Percentiles rank a stretch among this genome's conserved stretches.
phyloP scores from a whole-genome alignment of 306 rosid genomes.

The Gynostemma pentaphyllum region DNA sequence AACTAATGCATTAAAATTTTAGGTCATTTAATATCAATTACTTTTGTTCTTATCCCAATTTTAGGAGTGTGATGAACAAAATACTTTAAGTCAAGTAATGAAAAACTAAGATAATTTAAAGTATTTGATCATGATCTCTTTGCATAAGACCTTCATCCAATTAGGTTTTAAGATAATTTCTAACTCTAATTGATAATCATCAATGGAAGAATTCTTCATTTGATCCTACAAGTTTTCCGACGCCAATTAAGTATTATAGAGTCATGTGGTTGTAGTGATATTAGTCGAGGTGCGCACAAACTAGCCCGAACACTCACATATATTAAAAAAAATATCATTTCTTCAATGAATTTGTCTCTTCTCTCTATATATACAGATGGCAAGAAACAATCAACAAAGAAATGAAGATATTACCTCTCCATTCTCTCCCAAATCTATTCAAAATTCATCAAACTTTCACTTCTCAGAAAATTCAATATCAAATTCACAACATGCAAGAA shows the following conservation, averaged over 20 bases:
- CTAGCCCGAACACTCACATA: no score
- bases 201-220: no score
- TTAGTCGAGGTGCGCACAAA: no score
- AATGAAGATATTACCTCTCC: slow-evolving; percentile 1
- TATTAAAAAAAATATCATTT: not conserved
- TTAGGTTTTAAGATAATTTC: not conserved
- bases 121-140: not conserved
- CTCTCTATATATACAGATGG: not conserved
- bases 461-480: slow-evolving; percentile 3
- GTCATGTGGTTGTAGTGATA: no score
- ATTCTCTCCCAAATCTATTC: not conserved
- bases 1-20: no score
- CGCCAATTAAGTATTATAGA: no score
- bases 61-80: no score
- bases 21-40: no score
- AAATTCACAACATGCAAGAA: slow-evolving; percentile 6
- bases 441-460: not conserved
- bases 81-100: no score
- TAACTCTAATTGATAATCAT: not conserved
- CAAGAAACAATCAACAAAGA: not conserved
- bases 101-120: no score
- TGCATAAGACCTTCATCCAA: not conserved
- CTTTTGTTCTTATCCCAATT: no score
- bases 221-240: no score
- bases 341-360: not conserved